Evolutionary conservation across 331 rosid species (phyloP).

Genomic region (Rosa hybrid): DNA sequence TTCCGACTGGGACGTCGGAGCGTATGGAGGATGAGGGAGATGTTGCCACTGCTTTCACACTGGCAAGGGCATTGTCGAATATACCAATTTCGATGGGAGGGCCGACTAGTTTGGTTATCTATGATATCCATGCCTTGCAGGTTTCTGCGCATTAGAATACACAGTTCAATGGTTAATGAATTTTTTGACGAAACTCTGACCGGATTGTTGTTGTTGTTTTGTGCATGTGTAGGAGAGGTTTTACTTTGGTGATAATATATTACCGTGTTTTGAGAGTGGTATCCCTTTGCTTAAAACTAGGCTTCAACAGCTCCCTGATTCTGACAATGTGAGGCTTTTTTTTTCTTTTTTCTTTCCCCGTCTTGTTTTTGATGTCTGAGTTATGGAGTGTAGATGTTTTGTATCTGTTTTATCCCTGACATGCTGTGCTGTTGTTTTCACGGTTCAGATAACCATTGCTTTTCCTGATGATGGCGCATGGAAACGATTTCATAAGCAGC

Average conservation of each 20-base stretch:
- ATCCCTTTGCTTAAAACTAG: conserved; percentile 88
- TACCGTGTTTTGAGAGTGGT: conserved; percentile 98
- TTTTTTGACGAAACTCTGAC: conserved; percentile 14
- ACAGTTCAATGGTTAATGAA: not conserved
- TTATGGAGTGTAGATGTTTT: not conserved
- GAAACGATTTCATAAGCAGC: conserved; percentile 94
- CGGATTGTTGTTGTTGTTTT: conserved; percentile 17
- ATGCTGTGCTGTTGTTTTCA: not conserved
- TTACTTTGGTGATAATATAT: conserved; percentile 94
- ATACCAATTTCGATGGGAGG: conserved; percentile 98
- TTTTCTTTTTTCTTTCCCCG: not conserved
- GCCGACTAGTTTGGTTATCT: conserved; percentile 90
- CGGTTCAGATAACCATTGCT: conserved; percentile 74
- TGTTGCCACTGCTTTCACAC: conserved; percentile 93
- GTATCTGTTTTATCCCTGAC: not conserved
- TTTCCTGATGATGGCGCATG: conserved; percentile 99
- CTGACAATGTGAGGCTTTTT: conserved; percentile 67
- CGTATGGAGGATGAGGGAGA: conserved; percentile 99
- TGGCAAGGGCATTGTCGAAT: conserved; percentile 89
- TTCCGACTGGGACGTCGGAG: conserved; percentile 93
- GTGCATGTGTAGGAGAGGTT: conserved; percentile 72
- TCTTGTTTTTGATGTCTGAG: not conserved
- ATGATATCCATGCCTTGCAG: conserved; percentile 99
- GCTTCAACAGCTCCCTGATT: conserved; percentile 90
- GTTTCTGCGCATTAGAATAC: conserved; percentile 33